A percentile compares a stretch with the other conserved stretches of the same genome.
These are phyloP conservation scores for Penicillium egyptiacum DNA, from an alignment of 495 filamentous ascomycete species.

Conservation along the genomic window DNA sequence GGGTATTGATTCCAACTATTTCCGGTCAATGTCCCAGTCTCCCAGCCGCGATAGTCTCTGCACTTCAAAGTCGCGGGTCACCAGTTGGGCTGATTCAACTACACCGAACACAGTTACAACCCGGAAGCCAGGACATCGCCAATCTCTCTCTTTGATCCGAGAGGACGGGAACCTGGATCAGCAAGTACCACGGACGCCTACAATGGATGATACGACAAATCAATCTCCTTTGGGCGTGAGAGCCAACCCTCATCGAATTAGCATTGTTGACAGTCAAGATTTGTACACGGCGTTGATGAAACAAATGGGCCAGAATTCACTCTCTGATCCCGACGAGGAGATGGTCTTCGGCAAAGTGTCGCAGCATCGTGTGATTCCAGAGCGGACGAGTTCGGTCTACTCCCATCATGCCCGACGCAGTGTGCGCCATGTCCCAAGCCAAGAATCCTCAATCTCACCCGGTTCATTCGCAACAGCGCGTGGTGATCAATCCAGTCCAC, in stretches of 20 bases:
- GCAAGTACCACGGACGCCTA: slow-evolving; percentile 26
- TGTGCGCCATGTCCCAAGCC: slow-evolving; percentile 36
- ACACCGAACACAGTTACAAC: slow-evolving; percentile 48
- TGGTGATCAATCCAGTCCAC: slow-evolving; percentile 27
- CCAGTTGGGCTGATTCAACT: slow-evolving; percentile 73
- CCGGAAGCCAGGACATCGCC: slow-evolving; percentile 43
- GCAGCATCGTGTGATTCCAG: slow-evolving; percentile 34
- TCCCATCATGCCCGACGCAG: slow-evolving; percentile 32
- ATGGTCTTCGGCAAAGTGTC: slow-evolving; percentile 34
- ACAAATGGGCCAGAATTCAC: slow-evolving; percentile 47
- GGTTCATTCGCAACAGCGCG: slow-evolving; percentile 35
- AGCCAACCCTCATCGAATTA: slow-evolving; percentile 17
- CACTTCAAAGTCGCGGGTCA: slow-evolving; percentile 65
- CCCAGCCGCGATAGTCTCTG: slow-evolving; percentile 49
- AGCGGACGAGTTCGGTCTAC: slow-evolving; percentile 30
- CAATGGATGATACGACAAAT: slow-evolving; percentile 8
- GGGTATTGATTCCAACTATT: not conserved
- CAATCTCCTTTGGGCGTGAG: slow-evolving; percentile 17
- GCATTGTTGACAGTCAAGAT: slow-evolving; percentile 59
- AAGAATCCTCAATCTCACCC: slow-evolving; percentile 33
- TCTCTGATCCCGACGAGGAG: slow-evolving; percentile 33
- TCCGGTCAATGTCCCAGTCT: slow-evolving; percentile 18
- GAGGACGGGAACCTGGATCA: slow-evolving; percentile 56
- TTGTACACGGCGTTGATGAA: slow-evolving; percentile 75
- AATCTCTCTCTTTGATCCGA: slow-evolving; percentile 65